Conservation (phyloP, 495 filamentous ascomycete species). For the Cercophora scortea region DNA sequence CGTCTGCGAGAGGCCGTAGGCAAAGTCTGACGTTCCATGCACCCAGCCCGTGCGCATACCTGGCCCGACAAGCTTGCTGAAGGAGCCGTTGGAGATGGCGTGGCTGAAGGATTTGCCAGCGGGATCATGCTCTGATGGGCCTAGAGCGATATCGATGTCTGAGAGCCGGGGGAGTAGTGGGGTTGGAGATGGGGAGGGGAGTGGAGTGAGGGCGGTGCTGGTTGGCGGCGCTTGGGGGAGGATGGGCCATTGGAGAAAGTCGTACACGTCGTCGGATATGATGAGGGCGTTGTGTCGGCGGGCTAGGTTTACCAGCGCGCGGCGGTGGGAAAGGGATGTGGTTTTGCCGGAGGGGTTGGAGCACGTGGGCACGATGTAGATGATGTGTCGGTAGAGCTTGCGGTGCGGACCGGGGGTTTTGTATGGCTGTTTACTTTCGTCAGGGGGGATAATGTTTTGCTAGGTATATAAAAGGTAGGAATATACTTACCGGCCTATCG, state of each 20-base stretch:
- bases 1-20: slow-evolving; percentile 59
- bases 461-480: background rate
- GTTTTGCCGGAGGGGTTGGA: slow-evolving; percentile 74
- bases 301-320: slow-evolving; percentile 58
- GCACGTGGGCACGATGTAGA: slow-evolving; percentile 79
- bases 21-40: slow-evolving; percentile 62
- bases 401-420: slow-evolving; percentile 30
- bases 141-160: slow-evolving; percentile 57
- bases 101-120: slow-evolving; percentile 53
- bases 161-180: slow-evolving; percentile 56
- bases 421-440: slow-evolving; percentile 10
- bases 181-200: background rate
- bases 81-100: slow-evolving; percentile 70
- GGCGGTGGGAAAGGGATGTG: slow-evolving; percentile 54
- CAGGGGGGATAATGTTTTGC: too few relatives aligned
- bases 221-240: slow-evolving; percentile 2
- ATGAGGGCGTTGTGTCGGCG: slow-evolving; percentile 67
- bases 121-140: slow-evolving; percentile 31
- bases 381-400: slow-evolving; percentile 73
- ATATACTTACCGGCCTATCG: slow-evolving; percentile 9
- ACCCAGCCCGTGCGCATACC: slow-evolving; percentile 77
- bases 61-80: slow-evolving; percentile 77
- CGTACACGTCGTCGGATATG: slow-evolving; percentile 87
- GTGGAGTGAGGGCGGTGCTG: background rate
- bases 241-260: slow-evolving; percentile 67